Conservation (phyloP, 371 early-diverging fungal species). For the Circinella minor region DNA sequence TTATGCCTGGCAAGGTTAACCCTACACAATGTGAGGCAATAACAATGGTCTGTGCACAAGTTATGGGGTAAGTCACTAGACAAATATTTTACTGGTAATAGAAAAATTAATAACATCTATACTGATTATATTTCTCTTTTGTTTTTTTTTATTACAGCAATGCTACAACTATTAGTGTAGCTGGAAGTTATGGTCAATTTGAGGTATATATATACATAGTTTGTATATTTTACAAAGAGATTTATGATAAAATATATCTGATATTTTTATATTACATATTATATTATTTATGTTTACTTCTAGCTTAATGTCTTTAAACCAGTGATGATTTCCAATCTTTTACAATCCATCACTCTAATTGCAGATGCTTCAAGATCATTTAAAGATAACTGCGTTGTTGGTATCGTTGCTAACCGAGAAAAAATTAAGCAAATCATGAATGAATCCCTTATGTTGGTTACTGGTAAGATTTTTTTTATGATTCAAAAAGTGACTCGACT, state of each 20-base stretch:
- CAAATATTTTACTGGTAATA: too few species aligned
- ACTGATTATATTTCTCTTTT: too few species aligned
- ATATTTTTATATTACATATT: too few species aligned
- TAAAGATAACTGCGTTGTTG: conserved; percentile 84
- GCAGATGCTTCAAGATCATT: conserved; percentile 80
- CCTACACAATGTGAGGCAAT: conserved; percentile 94
- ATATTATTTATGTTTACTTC: background rate
- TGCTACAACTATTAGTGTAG: conserved; percentile 79
- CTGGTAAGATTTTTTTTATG: conserved; percentile 28
- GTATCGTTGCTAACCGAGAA: conserved; percentile 80
- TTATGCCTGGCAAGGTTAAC: conserved; percentile 95
- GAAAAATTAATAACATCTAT: too few species aligned
- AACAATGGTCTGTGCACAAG: conserved; percentile 94
- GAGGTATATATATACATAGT: conserved; percentile 46
- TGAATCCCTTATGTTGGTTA: conserved; percentile 86
- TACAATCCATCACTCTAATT: conserved; percentile 81
- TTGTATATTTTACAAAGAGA: too few species aligned
- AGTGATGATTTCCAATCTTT: conserved; percentile 86
- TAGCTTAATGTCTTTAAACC: conserved; percentile 93
- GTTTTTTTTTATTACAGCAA: conserved; percentile 49
- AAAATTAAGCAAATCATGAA: conserved; percentile 78
- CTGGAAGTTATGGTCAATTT: conserved; percentile 89
- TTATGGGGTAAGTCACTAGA: conserved; percentile 46
- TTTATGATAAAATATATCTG: too few species aligned
- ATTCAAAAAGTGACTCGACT: background rate